A percentile compares a stretch with the other conserved stretches of the same genome.
Conservation (phyloP, 371 early-diverging fungal species). For the Lichtheimia hyalospora region DNA sequence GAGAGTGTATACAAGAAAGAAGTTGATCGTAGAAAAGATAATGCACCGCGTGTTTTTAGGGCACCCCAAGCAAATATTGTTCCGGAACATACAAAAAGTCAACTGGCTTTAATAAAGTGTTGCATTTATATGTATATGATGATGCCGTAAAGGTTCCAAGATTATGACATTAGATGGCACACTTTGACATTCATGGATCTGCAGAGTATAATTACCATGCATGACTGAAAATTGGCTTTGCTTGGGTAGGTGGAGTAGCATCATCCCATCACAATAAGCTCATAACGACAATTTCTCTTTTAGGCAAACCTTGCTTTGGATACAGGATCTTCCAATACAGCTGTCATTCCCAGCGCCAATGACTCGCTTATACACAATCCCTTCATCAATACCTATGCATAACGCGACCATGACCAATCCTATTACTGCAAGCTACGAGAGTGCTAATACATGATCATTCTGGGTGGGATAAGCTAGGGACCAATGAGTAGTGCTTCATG, state of each 20-base stretch:
- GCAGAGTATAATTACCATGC: constrained; percentile 17
- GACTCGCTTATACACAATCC: constrained; percentile 1
- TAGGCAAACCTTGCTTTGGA: constrained; percentile 18
- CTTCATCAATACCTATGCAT: constrained; percentile 9
- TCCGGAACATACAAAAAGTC: constrained; percentile 5
- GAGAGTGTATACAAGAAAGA: no score
- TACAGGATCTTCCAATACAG: constrained; percentile 20
- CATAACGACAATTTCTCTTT: background rate
- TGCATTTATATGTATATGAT: no score
- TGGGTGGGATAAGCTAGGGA: constrained; percentile 20
- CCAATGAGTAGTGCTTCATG: constrained; percentile 3
- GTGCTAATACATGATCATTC: constrained; percentile 9
- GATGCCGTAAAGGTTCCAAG: no score
- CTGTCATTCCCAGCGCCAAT: constrained; percentile 17
- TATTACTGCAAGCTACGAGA: constrained; percentile 17
- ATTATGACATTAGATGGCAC: constrained; percentile 9
- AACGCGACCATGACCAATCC: constrained; percentile 1
- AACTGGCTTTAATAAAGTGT: no score
- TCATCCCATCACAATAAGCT: no score
- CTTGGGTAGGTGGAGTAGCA: background rate
- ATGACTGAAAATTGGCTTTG: constrained; percentile 6
- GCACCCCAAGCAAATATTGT: background rate
- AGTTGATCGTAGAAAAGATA: background rate
- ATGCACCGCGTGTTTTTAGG: constrained; percentile 8
- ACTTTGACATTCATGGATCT: constrained; percentile 17